Conservation (phyloP, 129 eudicot genomes). For the Kitagawia praeruptora region DNA sequence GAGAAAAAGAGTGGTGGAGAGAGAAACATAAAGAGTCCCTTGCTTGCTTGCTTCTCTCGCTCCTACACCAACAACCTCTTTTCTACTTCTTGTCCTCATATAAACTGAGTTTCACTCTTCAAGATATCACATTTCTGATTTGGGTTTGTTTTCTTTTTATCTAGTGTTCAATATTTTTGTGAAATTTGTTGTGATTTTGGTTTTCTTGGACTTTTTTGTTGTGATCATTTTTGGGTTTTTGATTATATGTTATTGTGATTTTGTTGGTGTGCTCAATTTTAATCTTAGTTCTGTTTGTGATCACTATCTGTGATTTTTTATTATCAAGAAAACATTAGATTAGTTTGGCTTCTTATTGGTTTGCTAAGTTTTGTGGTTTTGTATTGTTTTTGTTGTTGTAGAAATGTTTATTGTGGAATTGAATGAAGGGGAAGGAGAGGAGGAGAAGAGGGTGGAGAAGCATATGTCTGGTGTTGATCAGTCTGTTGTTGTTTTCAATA, state of each 20-base stretch:
- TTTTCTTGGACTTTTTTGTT: not conserved
- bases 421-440: constrained; percentile 31
- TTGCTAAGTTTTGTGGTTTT: not conserved
- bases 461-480: constrained; percentile 18
- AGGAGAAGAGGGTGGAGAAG: constrained; percentile 13
- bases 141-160: not conserved
- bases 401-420: constrained; percentile 64
- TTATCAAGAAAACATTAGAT: too few species aligned
- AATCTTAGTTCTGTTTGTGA: not conserved
- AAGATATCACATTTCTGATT: not conserved
- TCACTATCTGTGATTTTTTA: not conserved
- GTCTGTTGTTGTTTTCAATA: constrained; percentile 27
- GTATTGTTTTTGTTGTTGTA: not conserved
- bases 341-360: not conserved
- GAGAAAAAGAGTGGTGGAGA: not conserved
- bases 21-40: not conserved
- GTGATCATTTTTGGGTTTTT: not conserved
- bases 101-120: not conserved
- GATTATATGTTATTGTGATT: not conserved
- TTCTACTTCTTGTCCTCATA: not conserved
- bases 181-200: not conserved
- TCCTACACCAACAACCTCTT: not conserved
- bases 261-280: not conserved
- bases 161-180: too few species aligned
- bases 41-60: not conserved